Conservation (phyloP, 192 early-diverging fungal genomes). For the Rhizophlyctis rosea region DNA sequence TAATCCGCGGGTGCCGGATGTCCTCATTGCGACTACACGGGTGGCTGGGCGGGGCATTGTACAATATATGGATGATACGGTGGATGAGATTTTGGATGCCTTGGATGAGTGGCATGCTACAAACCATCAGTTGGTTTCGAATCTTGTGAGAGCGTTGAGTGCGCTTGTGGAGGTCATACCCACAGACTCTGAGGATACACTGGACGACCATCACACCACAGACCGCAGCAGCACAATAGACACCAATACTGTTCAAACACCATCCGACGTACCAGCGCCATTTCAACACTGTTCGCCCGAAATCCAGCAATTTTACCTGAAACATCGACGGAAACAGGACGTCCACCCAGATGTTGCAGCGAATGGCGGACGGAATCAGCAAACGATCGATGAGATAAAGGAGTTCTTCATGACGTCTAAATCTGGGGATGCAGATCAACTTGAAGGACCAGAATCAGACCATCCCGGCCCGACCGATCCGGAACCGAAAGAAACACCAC, state of each 20-base stretch:
- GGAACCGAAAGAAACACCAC: neutral
- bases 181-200: neutral
- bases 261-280: neutral
- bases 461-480: neutral
- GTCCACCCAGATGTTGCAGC: neutral
- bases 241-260: neutral
- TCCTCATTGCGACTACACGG: constrained; percentile 28
- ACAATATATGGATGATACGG: constrained; percentile 31
- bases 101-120: constrained; percentile 27
- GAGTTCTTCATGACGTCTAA: neutral
- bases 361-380: neutral
- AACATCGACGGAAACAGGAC: constrained; percentile 2
- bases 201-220: neutral
- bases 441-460: neutral
- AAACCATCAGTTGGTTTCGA: constrained; percentile 6
- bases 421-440: constrained; percentile 7
- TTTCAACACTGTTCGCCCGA: neutral
- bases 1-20: constrained; percentile 28
- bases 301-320: constrained; percentile 8
- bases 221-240: neutral
- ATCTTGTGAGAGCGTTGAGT: constrained; percentile 25
- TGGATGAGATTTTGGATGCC: constrained; percentile 39
- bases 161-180: constrained; percentile 6
- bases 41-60: constrained; percentile 27
- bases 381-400: constrained; percentile 2